A percentile compares a stretch with the other conserved stretches of the same genome.
These are phyloP conservation scores for Scenedesmus sp. DNA, from an alignment of 163 green algal species.

Conservation along the genomic window DNA sequence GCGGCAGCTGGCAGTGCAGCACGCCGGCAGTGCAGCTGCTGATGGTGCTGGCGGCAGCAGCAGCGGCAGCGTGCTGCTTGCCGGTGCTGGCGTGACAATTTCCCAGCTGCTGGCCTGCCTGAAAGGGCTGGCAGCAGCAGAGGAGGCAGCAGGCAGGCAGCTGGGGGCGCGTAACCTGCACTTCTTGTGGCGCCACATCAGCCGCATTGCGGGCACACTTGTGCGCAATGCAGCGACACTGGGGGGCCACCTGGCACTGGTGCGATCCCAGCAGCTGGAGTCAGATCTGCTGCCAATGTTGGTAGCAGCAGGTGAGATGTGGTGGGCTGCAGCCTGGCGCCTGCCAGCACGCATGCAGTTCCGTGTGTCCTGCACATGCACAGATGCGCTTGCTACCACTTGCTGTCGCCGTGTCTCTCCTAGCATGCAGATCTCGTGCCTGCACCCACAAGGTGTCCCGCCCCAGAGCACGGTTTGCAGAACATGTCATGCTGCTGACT, in stretches of 20 bases:
- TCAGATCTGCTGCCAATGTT: conserved; percentile 78
- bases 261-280: conserved; percentile 63
- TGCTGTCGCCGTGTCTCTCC: too few relatives aligned
- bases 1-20: conserved; percentile 9
- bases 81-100: conserved; percentile 36
- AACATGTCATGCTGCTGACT: not conserved
- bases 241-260: conserved; percentile 81
- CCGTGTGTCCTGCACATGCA: too few relatives aligned
- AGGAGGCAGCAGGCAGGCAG: conserved; percentile 10
- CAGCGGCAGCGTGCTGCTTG: conserved; percentile 16
- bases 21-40: not conserved
- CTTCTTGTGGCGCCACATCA: conserved; percentile 67
- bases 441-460: too few relatives aligned
- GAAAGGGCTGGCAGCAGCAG: conserved; percentile 18
- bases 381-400: too few relatives aligned
- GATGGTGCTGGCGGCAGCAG: not conserved
- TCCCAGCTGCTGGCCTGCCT: not conserved
- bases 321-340: not conserved
- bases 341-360: too few relatives aligned
- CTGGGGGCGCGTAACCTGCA: not conserved
- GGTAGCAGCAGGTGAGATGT: conserved; percentile 64
- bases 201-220: conserved; percentile 74
- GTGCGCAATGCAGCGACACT: conserved; percentile 79
- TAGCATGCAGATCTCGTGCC: too few relatives aligned
- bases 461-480: too few relatives aligned